These are phyloP conservation scores for Alternaria sp. DNA, from an alignment of 2,329 filamentous ascomycete genomes.

Conservation along the genomic window DNA sequence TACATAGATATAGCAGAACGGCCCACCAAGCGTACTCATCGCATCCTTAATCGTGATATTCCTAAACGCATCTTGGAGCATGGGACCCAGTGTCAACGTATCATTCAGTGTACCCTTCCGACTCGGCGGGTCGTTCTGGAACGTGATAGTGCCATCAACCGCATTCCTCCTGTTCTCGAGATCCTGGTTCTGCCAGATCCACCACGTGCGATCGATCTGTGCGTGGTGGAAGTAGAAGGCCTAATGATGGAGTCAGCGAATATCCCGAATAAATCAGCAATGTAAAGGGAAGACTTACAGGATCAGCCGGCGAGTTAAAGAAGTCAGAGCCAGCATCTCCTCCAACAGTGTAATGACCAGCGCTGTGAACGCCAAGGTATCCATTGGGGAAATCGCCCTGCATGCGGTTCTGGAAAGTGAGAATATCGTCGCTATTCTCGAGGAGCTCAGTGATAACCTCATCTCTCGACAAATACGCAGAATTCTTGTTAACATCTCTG, in stretches of 20 bases:
- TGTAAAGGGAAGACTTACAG: slow-evolving; percentile 9
- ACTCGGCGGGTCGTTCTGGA: slow-evolving; percentile 52
- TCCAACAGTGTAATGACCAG: slow-evolving; percentile 48
- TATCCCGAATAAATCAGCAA: fast-evolving
- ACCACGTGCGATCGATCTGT: slow-evolving; percentile 56
- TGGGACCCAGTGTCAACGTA: slow-evolving; percentile 46
- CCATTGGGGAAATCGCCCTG: slow-evolving; percentile 22
- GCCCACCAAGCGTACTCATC: slow-evolving; percentile 51
- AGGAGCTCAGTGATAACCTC: slow-evolving; percentile 27
- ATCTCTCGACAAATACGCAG: slow-evolving; percentile 29
- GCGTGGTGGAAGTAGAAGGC: slow-evolving; percentile 56
- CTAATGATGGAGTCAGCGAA: not conserved
- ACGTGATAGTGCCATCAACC: slow-evolving; percentile 53
- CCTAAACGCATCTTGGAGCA: slow-evolving; percentile 27
- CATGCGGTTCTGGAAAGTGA: slow-evolving; percentile 49
- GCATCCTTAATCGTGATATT: slow-evolving; percentile 44
- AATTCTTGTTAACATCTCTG: slow-evolving; percentile 40
- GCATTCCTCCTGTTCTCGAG: slow-evolving; percentile 42
- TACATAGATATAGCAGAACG: slow-evolving; percentile 54
- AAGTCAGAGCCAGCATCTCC: slow-evolving; percentile 36
- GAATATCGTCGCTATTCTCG: slow-evolving; percentile 25
- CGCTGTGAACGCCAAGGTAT: slow-evolving; percentile 51
- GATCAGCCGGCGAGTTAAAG: slow-evolving; percentile 54
- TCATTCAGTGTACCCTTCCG: slow-evolving; percentile 55
- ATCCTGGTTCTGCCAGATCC: slow-evolving; percentile 58